Conservation (phyloP, 257 asterid genomes). For the Henckelia pumila region DNA sequence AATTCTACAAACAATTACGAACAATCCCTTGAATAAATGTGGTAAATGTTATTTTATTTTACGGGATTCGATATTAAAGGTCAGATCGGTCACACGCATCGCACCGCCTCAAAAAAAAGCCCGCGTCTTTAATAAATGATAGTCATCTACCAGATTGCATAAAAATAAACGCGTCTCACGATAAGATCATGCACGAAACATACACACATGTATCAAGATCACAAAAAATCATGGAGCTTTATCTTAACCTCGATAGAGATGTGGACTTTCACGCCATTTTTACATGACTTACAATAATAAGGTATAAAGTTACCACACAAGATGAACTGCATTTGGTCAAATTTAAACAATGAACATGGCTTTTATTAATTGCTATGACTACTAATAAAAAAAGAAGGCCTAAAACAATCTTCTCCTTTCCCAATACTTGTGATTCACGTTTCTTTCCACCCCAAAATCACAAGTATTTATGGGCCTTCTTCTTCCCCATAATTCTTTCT, state of each 20-base stretch:
- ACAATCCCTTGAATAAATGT: too few relatives aligned
- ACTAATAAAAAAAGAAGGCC: background rate
- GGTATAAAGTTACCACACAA: background rate
- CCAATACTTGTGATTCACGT: slow-evolving; percentile 47
- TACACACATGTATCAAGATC: background rate
- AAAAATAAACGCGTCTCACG: too few relatives aligned
- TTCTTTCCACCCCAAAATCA: slow-evolving; percentile 31
- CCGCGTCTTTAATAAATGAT: too few relatives aligned
- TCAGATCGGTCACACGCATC: too few relatives aligned
- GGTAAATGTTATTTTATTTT: too few relatives aligned
- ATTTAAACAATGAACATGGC: background rate
- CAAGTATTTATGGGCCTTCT: slow-evolving; percentile 39
- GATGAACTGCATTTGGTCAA: slow-evolving; percentile 26
- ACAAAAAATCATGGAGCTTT: too few relatives aligned
- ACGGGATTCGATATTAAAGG: too few relatives aligned
- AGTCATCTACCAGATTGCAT: too few relatives aligned
- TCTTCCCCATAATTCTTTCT: slow-evolving; percentile 27
- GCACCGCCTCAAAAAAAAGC: too few relatives aligned
- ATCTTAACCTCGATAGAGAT: background rate
- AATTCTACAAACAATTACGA: too few relatives aligned
- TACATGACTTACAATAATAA: too few relatives aligned
- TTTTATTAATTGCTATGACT: background rate
- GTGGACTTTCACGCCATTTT: background rate
- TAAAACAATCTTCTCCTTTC: slow-evolving; percentile 28
- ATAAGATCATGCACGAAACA: too few relatives aligned